phyloP scores from a whole-genome alignment of 805 yeast species.

The Starmerella kuoi region DNA sequence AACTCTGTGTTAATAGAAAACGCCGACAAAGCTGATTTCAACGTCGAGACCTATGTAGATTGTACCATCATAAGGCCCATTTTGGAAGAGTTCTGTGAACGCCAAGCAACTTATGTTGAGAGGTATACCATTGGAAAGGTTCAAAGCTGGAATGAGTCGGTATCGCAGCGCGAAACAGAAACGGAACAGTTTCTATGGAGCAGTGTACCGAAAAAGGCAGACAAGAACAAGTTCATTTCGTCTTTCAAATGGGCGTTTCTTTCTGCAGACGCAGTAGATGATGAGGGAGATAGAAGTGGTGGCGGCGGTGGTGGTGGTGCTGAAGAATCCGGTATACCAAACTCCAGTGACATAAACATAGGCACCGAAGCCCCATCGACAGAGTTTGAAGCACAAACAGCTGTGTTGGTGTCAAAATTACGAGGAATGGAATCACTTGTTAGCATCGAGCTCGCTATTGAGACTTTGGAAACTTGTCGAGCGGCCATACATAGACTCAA shows the following conservation, averaged over 20 bases:
- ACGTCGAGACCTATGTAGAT: constrained; percentile 2
- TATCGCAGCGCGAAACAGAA: constrained; percentile 37
- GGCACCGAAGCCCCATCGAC: constrained; percentile 14
- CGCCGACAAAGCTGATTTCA: constrained; percentile 1
- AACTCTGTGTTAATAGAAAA: constrained; percentile 4
- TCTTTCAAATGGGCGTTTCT: constrained; percentile 33
- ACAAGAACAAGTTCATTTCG: constrained; percentile 41
- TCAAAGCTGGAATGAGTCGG: constrained; percentile 25
- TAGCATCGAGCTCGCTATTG: constrained; percentile 67
- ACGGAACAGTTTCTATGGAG: constrained; percentile 39
- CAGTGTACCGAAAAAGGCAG: constrained; percentile 34
- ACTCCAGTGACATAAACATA: not conserved
- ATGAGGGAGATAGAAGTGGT: not conserved
- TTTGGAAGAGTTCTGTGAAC: constrained; percentile 15
- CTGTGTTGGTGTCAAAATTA: constrained; percentile 61
- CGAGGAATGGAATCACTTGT: constrained; percentile 64
- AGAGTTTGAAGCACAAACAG: constrained; percentile 69
- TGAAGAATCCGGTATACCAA: too few relatives aligned
- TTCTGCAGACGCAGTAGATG: constrained; percentile 3
- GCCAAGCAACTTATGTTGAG: constrained; percentile 20
- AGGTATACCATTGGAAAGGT: constrained; percentile 26
- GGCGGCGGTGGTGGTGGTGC: too few relatives aligned
- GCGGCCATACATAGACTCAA: constrained; percentile 48
- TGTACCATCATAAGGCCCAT: constrained; percentile 7
- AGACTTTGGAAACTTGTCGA: constrained; percentile 57